These are phyloP conservation scores for Bacidia gigantensis DNA, from an alignment of 495 filamentous ascomycete species.

Conservation along the genomic window DNA sequence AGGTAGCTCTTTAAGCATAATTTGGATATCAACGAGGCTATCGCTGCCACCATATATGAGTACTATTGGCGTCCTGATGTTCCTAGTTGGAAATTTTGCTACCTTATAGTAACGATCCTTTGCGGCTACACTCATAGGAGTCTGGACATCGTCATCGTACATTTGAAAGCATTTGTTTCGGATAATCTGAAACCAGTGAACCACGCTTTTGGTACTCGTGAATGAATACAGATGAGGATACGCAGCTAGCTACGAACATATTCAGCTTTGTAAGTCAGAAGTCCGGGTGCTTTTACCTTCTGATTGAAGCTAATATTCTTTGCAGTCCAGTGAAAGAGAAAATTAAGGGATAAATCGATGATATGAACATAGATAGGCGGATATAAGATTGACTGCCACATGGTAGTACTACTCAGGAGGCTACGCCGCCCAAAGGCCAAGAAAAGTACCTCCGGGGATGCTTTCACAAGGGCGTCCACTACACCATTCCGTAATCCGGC, in stretches of 20 bases:
- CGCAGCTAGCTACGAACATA: slow-evolving; percentile 48
- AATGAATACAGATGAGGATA: slow-evolving; percentile 94
- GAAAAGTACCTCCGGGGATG: slow-evolving; percentile 84
- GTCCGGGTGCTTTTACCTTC: slow-evolving; percentile 32
- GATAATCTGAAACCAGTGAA: slow-evolving; percentile 99
- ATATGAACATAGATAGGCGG: slow-evolving; percentile 83
- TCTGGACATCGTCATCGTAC: slow-evolving; percentile 86
- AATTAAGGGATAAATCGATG: slow-evolving; percentile 67
- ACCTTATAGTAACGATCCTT: slow-evolving; percentile 69
- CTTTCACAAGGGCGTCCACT: slow-evolving; percentile 84
- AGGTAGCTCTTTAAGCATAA: slow-evolving; percentile 82
- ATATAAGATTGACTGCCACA: slow-evolving; percentile 95
- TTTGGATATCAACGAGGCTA: slow-evolving; percentile 84
- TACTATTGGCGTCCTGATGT: slow-evolving; percentile 92
- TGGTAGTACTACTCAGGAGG: slow-evolving; percentile 82
- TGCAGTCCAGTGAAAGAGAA: slow-evolving; percentile 85
- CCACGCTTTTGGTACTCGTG: slow-evolving; percentile 86
- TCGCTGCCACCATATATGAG: slow-evolving; percentile 87
- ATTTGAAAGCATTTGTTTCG: slow-evolving; percentile 91
- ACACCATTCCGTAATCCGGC: slow-evolving; percentile 77
- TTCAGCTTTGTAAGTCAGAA: background rate
- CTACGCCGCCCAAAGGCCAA: slow-evolving; percentile 90
- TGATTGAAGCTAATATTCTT: slow-evolving; percentile 73
- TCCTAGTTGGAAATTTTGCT: slow-evolving; percentile 87
- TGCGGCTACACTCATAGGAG: slow-evolving; percentile 41